Conservation (phyloP, 2,329 filamentous ascomycete species). For the Cladophialophora psammophila region DNA sequence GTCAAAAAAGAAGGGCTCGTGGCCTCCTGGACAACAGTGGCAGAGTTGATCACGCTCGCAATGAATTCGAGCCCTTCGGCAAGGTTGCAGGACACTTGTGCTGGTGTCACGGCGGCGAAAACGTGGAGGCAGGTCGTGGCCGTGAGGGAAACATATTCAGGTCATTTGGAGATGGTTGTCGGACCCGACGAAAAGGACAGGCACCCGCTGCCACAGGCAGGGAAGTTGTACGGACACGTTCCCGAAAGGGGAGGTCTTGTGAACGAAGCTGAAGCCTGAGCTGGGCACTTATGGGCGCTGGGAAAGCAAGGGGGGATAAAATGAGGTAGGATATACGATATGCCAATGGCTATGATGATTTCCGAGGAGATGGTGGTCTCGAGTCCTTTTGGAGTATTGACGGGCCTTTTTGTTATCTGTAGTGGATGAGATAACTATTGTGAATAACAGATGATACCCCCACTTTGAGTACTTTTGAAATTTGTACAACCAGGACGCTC, state of each 20-base stretch:
- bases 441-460: neutral
- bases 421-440: neutral
- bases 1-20: constrained; percentile 29
- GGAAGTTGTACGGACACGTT: constrained; percentile 23
- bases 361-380: neutral
- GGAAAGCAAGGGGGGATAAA: neutral
- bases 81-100: constrained; percentile 32
- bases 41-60: constrained; percentile 31
- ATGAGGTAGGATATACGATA: neutral
- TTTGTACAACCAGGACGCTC: neutral
- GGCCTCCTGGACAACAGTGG: constrained; percentile 31
- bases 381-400: neutral
- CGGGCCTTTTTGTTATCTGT: neutral
- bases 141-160: constrained; percentile 28
- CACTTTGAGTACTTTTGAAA: neutral
- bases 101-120: constrained; percentile 27
- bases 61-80: constrained; percentile 33
- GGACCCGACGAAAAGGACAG: constrained; percentile 25
- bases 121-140: constrained; percentile 32
- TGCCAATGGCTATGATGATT: neutral
- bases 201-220: constrained; percentile 19
- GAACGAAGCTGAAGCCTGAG: neutral
- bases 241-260: neutral
- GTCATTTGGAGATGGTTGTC: constrained; percentile 33
- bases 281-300: neutral